Base-by-base conservation (phyloP, 2,329 filamentous ascomycete genomes). In the Monilinia polystroma region DNA sequence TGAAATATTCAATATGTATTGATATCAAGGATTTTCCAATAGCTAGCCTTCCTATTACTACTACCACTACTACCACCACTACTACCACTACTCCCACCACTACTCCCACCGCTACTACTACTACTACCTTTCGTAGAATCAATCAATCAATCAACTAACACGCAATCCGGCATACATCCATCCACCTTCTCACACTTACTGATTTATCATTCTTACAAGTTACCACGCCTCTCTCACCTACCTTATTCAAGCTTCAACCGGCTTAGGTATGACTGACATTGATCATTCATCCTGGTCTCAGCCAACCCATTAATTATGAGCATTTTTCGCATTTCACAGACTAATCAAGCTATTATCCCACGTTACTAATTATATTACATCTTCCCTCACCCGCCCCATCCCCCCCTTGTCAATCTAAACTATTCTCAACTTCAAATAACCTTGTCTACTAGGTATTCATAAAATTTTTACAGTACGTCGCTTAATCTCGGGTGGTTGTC, bases 401-500 rank as follows among this genome's bases (percentile, higher is more conserved):
- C 32, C 7, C 7, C 32, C 32, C 32, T 35, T 35, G 32, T 35
- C 6, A 35, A 35, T 35, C 32, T 35, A 35, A 35, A 35, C 32
- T 35, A 8, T 35, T 7, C 29, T 43, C 26, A 49, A 59, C 57
- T 59, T 49, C 32, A 35, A 35, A 35, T 7, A 35, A 35, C 32
- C 32, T 35, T 35, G 7, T 35, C 32, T 35, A 35, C 29, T 29
- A 29, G 29, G 29, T 29, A 29, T 29, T 29, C 29, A 29, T 29
- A 29, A 29, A 29, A 29, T 3, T 3, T 29, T 3, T 29, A 29
- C 29, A 60, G 49, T 51, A 60, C 53, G 60, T 66, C 63, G 54
- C 55, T 47, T 66, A 45, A 60, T 60, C 26, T 66, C 32, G 55
- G 63, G 63, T 49, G 45, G 32, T 41, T 53, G 63, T 20, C 63